A percentile compares a stretch with the other conserved stretches of the same genome.
Conservation (phyloP, 2,329 filamentous ascomycete genomes). For the Ascochyta koolunga region DNA sequence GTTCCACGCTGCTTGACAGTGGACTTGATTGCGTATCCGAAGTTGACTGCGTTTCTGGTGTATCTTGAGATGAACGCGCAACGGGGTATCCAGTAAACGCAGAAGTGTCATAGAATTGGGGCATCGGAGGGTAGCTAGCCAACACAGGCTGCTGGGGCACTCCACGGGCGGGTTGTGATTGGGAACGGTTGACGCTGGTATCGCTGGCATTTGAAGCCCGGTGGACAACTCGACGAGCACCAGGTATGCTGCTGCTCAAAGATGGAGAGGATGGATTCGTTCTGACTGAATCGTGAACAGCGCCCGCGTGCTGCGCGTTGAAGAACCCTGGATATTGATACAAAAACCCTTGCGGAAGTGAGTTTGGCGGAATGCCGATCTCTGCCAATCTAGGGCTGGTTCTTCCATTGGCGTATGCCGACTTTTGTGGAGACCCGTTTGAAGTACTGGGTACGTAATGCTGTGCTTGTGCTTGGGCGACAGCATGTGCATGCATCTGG, state of each 20-base stretch:
- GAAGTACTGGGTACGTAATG: slow-evolving; percentile 40
- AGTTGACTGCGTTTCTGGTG: slow-evolving; percentile 22
- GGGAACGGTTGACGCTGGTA: slow-evolving; percentile 52
- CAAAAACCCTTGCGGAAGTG: slow-evolving; percentile 50
- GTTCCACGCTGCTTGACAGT: slow-evolving; percentile 25
- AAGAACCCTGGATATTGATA: slow-evolving; percentile 56
- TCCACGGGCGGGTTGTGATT: slow-evolving; percentile 57
- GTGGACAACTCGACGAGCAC: slow-evolving; percentile 50
- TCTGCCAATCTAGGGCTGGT: slow-evolving; percentile 43
- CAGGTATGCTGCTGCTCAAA: slow-evolving; percentile 50
- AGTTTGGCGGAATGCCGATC: slow-evolving; percentile 34
- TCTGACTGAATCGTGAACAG: slow-evolving; percentile 51
- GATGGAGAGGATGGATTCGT: slow-evolving; percentile 59
- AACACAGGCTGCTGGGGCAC: slow-evolving; percentile 48
- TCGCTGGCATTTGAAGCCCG: slow-evolving; percentile 53
- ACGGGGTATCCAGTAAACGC: slow-evolving; percentile 43
- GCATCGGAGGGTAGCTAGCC: slow-evolving; percentile 48
- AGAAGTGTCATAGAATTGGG: slow-evolving; percentile 41
- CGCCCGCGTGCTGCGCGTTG: slow-evolving; percentile 46
- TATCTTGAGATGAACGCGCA: slow-evolving; percentile 42
- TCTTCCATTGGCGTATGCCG: slow-evolving; percentile 38
- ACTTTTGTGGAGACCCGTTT: slow-evolving; percentile 51
- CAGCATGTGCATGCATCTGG: slow-evolving; percentile 46
- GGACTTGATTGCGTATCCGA: slow-evolving; percentile 33
- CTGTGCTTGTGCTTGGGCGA: slow-evolving; percentile 46